phyloP scores from a whole-genome alignment of 139 green algal species.

The Tetraselmis striata region DNA sequence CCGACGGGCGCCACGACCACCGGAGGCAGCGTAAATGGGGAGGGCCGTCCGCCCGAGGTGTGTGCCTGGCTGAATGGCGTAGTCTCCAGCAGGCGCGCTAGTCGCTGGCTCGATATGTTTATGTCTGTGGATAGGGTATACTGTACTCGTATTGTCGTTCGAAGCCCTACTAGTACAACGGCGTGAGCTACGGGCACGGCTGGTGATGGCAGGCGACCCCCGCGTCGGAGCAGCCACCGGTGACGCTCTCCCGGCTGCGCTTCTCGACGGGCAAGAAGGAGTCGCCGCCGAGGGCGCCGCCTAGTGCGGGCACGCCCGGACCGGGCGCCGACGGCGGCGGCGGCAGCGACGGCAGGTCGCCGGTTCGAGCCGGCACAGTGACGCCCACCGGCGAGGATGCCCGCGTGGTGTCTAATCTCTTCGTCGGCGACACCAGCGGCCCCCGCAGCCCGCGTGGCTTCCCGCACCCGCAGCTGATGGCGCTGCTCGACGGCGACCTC shows the following conservation, averaged over 20 bases:
- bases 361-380: too few species aligned
- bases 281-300: not conserved
- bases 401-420: not conserved
- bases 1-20: too few species aligned
- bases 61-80: too few species aligned
- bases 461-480: not conserved
- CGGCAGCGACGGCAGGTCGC: not conserved
- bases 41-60: too few species aligned
- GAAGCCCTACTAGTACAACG: too few species aligned
- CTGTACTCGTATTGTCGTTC: too few species aligned
- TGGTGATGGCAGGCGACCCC: not conserved
- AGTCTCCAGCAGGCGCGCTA: too few species aligned
- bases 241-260: not conserved
- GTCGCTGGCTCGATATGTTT: too few species aligned
- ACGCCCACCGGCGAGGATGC: not conserved
- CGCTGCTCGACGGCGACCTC: not conserved
- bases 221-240: not conserved
- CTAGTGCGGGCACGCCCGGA: too few species aligned
- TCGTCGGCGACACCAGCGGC: not conserved
- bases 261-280: not conserved
- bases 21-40: too few species aligned
- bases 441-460: not conserved
- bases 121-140: too few species aligned
- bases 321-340: not conserved
- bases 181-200: too few species aligned